These are phyloP conservation scores for Vitis labrusca DNA, from an alignment of 164 flowering plant species.

Conservation along the genomic window DNA sequence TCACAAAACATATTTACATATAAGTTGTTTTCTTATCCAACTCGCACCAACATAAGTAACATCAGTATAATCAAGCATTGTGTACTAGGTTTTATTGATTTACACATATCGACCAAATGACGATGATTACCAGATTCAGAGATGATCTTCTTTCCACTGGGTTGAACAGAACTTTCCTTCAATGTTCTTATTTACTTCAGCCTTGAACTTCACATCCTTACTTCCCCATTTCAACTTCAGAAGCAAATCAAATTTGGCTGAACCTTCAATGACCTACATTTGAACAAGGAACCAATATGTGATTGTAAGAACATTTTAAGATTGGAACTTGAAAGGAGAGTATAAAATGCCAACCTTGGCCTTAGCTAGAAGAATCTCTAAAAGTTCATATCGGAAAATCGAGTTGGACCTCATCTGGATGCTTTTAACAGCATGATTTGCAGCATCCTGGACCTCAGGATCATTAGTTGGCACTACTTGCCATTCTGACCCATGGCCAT, in stretches of 20 bases:
- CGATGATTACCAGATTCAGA: too few relatives aligned
- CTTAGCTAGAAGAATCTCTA: constrained; percentile 62
- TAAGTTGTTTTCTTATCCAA: too few relatives aligned
- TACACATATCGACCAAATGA: too few relatives aligned
- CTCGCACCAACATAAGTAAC: too few relatives aligned
- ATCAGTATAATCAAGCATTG: too few relatives aligned
- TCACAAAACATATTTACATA: too few relatives aligned
- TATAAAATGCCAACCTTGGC: constrained; percentile 51
- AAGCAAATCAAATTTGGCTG: constrained; percentile 13
- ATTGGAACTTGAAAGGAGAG: too few relatives aligned
- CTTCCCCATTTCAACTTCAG: constrained; percentile 16
- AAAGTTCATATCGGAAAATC: constrained; percentile 62
- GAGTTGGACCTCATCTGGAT: constrained; percentile 83
- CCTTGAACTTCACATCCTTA: constrained; percentile 13
- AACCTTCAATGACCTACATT: constrained; percentile 16
- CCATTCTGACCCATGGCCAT: constrained; percentile 51
- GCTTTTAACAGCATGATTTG: constrained; percentile 64
- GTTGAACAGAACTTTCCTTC: constrained; percentile 8
- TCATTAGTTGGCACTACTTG: constrained; percentile 54
- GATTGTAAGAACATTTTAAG: too few relatives aligned
- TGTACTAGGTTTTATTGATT: too few relatives aligned
- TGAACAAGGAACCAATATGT: neutral
- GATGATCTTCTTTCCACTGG: too few relatives aligned
- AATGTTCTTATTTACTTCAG: constrained; percentile 2
- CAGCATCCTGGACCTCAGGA: constrained; percentile 71